Percentiles rank a stretch among this genome's conserved stretches.
Conservation (phyloP, 495 filamentous ascomycete genomes). For the Gamarada debralockiae region DNA sequence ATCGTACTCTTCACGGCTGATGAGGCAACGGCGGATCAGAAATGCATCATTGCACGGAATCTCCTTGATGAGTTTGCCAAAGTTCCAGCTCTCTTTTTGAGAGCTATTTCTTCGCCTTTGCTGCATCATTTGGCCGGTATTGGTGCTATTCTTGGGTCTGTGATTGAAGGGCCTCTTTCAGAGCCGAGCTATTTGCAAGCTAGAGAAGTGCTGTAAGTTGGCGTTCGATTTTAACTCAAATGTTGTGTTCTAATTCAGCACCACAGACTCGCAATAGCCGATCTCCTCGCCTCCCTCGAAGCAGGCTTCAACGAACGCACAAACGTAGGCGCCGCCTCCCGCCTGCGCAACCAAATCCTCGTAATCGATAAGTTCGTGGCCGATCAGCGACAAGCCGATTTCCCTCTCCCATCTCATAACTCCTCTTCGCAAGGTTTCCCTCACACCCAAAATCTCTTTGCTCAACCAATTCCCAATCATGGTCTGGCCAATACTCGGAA, state of each 20-base stretch:
- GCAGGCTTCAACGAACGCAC: conserved; percentile 34
- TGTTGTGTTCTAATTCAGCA: too few species aligned
- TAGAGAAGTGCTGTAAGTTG: conserved; percentile 25
- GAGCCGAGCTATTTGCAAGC: conserved; percentile 42
- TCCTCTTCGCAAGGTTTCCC: not conserved
- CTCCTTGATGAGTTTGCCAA: conserved; percentile 41
- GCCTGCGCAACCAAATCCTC: conserved; percentile 39
- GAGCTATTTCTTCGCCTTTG: conserved; percentile 39
- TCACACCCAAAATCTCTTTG: not conserved
- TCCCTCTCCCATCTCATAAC: not conserved
- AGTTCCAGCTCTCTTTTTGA: conserved; percentile 40
- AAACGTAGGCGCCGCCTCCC: conserved; percentile 35
- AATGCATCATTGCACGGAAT: conserved; percentile 44
- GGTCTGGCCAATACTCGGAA: not conserved
- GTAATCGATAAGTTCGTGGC: conserved; percentile 47
- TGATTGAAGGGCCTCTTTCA: conserved; percentile 44
- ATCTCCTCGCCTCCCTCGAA: conserved; percentile 44
- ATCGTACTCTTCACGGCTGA: conserved; percentile 43
- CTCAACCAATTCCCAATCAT: not conserved
- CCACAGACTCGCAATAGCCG: conserved; percentile 38
- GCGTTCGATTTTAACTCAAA: too few species aligned
- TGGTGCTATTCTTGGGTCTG: conserved; percentile 44
- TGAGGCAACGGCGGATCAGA: conserved; percentile 36
- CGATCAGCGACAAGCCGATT: conserved; percentile 27
- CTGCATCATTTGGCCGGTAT: conserved; percentile 41